Evolutionary conservation across 2,329 filamentous ascomycete genomes (phyloP).

Genomic region (Monosporascus sp.): DNA sequence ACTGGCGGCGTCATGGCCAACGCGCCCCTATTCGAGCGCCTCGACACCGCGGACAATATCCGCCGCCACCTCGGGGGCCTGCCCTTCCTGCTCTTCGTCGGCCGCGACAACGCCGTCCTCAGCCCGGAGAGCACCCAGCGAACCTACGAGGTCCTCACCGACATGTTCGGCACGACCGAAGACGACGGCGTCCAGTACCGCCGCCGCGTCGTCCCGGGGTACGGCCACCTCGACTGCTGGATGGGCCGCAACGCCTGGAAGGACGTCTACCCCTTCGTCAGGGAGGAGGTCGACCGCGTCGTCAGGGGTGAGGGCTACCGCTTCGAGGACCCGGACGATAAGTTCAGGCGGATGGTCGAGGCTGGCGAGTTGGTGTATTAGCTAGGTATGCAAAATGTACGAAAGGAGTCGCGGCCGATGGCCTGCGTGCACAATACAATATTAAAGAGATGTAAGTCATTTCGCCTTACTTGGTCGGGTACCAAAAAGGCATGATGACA

Average conservation of each 20-base stretch:
- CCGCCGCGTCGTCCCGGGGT: conserved; percentile 48
- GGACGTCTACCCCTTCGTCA: conserved; percentile 53
- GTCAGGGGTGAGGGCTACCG: conserved; percentile 34
- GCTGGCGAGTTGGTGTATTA: conserved; percentile 34
- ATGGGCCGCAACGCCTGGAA: conserved; percentile 55
- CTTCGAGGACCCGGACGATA: conserved; percentile 39
- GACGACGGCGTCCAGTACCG: conserved; percentile 38
- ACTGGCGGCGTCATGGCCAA: conserved; percentile 48
- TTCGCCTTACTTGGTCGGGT: too few species aligned
- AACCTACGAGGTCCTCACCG: conserved; percentile 47
- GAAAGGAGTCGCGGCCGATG: not conserved
- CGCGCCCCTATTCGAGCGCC: conserved; percentile 37
- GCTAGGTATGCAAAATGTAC: conserved; percentile 2
- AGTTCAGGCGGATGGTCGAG: conserved; percentile 36
- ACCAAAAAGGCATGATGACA: too few species aligned
- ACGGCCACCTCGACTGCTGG: conserved; percentile 58
- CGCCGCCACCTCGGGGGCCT: conserved; percentile 42
- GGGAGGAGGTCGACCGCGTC: conserved; percentile 50
- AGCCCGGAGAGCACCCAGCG: conserved; percentile 46
- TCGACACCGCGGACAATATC: conserved; percentile 47
- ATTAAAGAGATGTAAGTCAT: too few species aligned
- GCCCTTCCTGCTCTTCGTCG: conserved; percentile 51
- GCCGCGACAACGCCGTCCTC: conserved; percentile 51
- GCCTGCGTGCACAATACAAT: too few species aligned
- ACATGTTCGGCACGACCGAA: conserved; percentile 39